Percentiles rank a stretch among this genome's conserved stretches.
phyloP scores from a whole-genome alignment of 805 yeast genomes.

The Wickerhamiella domercqiae region DNA sequence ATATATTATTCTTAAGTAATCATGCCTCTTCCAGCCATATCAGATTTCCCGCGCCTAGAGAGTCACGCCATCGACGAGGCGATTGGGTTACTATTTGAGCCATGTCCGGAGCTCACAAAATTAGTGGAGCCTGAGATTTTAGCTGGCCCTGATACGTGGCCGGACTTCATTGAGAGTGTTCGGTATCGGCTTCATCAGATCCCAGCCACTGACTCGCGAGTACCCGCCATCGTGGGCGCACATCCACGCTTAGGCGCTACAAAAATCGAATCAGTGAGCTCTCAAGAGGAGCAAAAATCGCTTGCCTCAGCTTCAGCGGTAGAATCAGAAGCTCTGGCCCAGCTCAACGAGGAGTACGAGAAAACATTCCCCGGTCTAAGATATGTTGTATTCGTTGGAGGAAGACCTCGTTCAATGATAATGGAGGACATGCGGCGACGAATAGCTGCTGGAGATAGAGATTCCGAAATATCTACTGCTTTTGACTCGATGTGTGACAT shows the following conservation, averaged over 20 bases:
- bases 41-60: neutral
- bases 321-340: constrained; percentile 35
- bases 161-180: constrained; percentile 32
- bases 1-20: neutral
- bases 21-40: neutral
- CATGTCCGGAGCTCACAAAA: constrained; percentile 34
- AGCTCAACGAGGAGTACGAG: constrained; percentile 51
- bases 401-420: constrained; percentile 49
- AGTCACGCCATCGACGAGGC: constrained; percentile 1
- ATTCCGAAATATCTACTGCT: constrained; percentile 47
- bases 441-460: constrained; percentile 40
- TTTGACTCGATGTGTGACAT: constrained; percentile 85
- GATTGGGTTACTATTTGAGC: constrained; percentile 49
- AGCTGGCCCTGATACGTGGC: constrained; percentile 22
- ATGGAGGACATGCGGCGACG: constrained; percentile 47
- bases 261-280: constrained; percentile 40
- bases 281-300: constrained; percentile 55
- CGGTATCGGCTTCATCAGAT: constrained; percentile 28
- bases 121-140: constrained; percentile 15
- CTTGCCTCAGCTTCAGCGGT: constrained; percentile 35
- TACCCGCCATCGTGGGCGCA: constrained; percentile 51
- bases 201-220: constrained; percentile 19
- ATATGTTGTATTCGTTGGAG: constrained; percentile 82
- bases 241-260: constrained; percentile 77
- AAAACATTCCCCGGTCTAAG: constrained; percentile 50